Evolutionary conservation across 306 rosid species (phyloP).

Genomic region (Cucurbita pepo): DNA sequence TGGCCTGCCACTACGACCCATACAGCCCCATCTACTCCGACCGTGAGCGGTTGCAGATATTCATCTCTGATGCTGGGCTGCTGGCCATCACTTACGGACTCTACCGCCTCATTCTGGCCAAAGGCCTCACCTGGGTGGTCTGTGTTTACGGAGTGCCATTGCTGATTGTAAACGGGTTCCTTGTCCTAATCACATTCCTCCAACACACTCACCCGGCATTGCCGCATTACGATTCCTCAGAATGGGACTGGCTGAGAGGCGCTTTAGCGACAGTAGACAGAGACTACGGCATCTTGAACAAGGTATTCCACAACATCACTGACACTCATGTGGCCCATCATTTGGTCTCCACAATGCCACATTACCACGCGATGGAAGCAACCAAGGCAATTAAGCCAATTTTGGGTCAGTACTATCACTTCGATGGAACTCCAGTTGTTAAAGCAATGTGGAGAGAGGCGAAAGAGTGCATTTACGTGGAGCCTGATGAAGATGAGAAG

Average conservation of each 20-base stretch:
- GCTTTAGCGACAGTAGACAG: conserved; percentile 86
- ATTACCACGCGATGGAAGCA: conserved; percentile 79
- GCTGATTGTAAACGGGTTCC: conserved; percentile 62
- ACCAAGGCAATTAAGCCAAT: conserved; percentile 62
- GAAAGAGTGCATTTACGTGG: conserved; percentile 63
- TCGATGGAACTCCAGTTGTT: conserved; percentile 42
- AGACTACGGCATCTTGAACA: conserved; percentile 79
- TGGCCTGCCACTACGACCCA: conserved; percentile 83
- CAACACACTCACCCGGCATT: conserved; percentile 89
- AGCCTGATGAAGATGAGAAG: conserved; percentile 36
- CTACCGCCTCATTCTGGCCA: conserved; percentile 34
- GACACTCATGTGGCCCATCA: conserved; percentile 97
- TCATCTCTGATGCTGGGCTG: conserved; percentile 42
- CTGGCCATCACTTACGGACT: conserved; percentile 36
- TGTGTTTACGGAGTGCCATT: conserved; percentile 71
- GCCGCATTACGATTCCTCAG: conserved; percentile 73
- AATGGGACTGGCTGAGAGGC: conserved; percentile 96
- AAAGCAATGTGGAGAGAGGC: conserved; percentile 71
- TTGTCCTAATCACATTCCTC: conserved; percentile 77
- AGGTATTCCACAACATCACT: conserved; percentile 85
- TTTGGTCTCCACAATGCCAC: conserved; percentile 84
- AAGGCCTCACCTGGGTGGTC: conserved; percentile 66
- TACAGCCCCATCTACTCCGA: conserved; percentile 56
- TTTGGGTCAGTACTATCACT: conserved; percentile 60
- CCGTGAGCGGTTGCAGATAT: conserved; percentile 64